Evolutionary conservation across 2,329 filamentous ascomycete species (phyloP).

Genomic region (Penicillium sclerotigenum): DNA sequence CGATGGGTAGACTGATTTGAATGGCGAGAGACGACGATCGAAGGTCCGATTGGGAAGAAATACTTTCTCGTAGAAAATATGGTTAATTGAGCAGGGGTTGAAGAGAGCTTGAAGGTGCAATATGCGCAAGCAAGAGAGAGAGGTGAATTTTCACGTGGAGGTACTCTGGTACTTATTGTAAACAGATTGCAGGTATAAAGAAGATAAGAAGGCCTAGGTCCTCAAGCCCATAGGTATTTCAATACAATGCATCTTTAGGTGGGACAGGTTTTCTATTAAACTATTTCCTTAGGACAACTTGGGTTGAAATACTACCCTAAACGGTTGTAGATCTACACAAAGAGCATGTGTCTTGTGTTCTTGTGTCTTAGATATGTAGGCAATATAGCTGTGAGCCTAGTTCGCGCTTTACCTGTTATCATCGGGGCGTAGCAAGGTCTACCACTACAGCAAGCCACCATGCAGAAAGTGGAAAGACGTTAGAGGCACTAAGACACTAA

Average conservation of each 20-base stretch:
- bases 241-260: neutral
- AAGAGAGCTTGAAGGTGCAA: neutral
- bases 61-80: neutral
- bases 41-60: neutral
- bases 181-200: neutral
- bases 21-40: neutral
- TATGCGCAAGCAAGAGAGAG: neutral
- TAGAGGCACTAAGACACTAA: neutral
- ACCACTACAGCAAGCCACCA: conserved; percentile 14
- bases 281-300: neutral
- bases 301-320: neutral
- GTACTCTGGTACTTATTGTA: neutral
- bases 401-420: neutral
- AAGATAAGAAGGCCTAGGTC: neutral
- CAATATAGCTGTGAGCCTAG: neutral
- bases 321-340: neutral
- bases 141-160: neutral
- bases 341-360: no score
- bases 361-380: no score
- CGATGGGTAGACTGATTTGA: neutral
- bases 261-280: neutral
- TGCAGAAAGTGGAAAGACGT: conserved; percentile 7
- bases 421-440: neutral
- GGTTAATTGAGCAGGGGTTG: neutral
- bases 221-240: neutral